Conservation (phyloP, 805 yeast genomes). For the Candida andamanensis region DNA sequence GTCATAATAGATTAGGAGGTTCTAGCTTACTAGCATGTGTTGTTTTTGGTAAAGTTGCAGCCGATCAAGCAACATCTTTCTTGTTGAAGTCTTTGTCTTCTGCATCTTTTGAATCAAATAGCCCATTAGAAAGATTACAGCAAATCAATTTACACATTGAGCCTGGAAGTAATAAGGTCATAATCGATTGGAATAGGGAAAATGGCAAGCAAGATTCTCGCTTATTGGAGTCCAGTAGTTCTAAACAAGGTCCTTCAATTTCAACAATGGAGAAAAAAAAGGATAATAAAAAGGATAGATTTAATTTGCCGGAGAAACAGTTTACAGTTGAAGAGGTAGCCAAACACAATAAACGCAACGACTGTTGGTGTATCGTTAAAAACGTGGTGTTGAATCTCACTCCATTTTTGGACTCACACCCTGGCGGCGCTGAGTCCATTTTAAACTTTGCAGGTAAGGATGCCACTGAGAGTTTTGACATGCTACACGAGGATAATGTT, state of each 20-base stretch:
- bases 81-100: slow-evolving; percentile 24
- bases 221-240: background rate
- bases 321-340: slow-evolving; percentile 43
- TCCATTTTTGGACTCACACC: slow-evolving; percentile 42
- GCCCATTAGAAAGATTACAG: slow-evolving; percentile 30
- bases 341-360: slow-evolving; percentile 39
- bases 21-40: slow-evolving; percentile 56
- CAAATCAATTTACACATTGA: slow-evolving; percentile 42
- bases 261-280: background rate
- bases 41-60: slow-evolving; percentile 46
- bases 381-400: slow-evolving; percentile 48
- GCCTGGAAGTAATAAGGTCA: slow-evolving; percentile 28
- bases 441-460: slow-evolving; percentile 43
- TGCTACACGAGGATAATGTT: slow-evolving; percentile 55
- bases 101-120: slow-evolving; percentile 1
- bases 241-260: background rate
- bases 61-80: slow-evolving; percentile 34
- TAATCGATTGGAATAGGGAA: slow-evolving; percentile 21
- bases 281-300: background rate
- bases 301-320: slow-evolving; percentile 43
- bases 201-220: background rate
- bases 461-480: slow-evolving; percentile 45
- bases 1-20: slow-evolving; percentile 57
- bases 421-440: slow-evolving; percentile 60
- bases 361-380: slow-evolving; percentile 53